Base-by-base conservation (phyloP, 2,329 filamentous ascomycete species). In the Calonectria leucothoes region DNA sequence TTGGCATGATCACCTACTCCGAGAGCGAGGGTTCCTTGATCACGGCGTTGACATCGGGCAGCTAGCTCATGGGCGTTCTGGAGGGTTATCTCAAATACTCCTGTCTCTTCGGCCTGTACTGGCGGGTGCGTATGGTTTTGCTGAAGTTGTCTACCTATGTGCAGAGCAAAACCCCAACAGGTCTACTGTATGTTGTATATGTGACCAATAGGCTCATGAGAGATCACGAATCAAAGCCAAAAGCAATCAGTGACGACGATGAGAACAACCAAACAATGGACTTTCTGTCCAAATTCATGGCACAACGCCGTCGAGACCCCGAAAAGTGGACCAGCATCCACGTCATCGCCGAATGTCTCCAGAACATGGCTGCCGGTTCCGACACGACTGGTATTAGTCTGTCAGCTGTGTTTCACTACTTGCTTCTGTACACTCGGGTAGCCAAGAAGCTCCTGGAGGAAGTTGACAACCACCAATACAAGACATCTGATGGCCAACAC, bases 11-110 rank as follows among this genome's bases (percentile, higher is more conserved):
- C 1, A 76, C 74, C 0, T 76, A 74, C 31, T 70, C 69, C 0
- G 69, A 73, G 12, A 59, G 74, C 42, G 75, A 1, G 74, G 75
- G 0, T 76, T 77, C 15, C 61, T 77, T 3, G 72, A 76, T 11
- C 66, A 48, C 3, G 75, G 74, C 0, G 48, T 57, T 15, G 72
- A 76, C 1, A 68, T 76, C 7, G 74, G 73, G 1, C 63, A 67
- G 1, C 69, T 76, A 67, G 1, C 69, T 76, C 20, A 77, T 77
- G 10, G 35, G 48, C 3, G 69, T 67, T 11, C 37, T 76, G 0
- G 75, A 76, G 20, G 63, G 66, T 35, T 42, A 72, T 15, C 49
- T 76, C 6, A 71, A 74, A 37, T 76, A 76, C 5, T 72, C 68
- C 2, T 64, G 68, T 5, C 33, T 66, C 5, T 65, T 76, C 12